Percentiles rank a stretch among this genome's conserved stretches.
These are phyloP conservation scores for Sporopachydermia lactativora DNA, from an alignment of 805 yeast genomes.

Conservation along the genomic window DNA sequence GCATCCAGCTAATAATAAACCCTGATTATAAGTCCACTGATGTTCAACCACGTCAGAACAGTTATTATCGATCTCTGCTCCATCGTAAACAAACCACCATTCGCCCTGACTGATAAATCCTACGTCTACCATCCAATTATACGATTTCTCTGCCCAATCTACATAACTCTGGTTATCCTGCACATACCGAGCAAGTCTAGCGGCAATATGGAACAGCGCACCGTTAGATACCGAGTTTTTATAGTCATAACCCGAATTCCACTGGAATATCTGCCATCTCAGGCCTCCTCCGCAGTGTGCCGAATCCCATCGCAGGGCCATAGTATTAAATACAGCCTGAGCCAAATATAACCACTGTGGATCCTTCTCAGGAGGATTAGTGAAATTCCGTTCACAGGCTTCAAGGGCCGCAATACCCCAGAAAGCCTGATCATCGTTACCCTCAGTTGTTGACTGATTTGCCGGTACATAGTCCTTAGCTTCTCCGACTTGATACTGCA, in stretches of 20 bases:
- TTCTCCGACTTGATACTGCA: slow-evolving; percentile 51
- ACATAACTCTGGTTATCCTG: slow-evolving; percentile 48
- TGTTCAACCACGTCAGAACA: slow-evolving; percentile 44
- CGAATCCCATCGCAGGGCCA: slow-evolving; percentile 69
- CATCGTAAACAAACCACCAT: slow-evolving; percentile 46
- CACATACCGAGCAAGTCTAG: slow-evolving; percentile 72
- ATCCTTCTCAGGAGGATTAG: slow-evolving; percentile 43
- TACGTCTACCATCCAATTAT: slow-evolving; percentile 54
- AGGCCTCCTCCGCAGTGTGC: slow-evolving; percentile 58
- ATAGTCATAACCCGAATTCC: slow-evolving; percentile 81
- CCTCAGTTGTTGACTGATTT: slow-evolving; percentile 74
- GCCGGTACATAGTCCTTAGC: slow-evolving; percentile 61
- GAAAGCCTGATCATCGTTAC: slow-evolving; percentile 88
- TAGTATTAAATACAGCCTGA: slow-evolving; percentile 78
- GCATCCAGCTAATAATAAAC: slow-evolving; percentile 61
- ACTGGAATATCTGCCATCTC: slow-evolving; percentile 84
- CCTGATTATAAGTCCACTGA: slow-evolving; percentile 85
- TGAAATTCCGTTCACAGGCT: slow-evolving; percentile 74
- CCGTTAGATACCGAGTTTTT: slow-evolving; percentile 86
- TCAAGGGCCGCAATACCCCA: slow-evolving; percentile 84
- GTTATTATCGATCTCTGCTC: slow-evolving; percentile 33
- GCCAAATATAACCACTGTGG: slow-evolving; percentile 68
- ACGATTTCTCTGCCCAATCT: slow-evolving; percentile 60
- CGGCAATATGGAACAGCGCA: slow-evolving; percentile 64
- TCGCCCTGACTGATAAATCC: slow-evolving; percentile 24